Evolutionary conservation across 495 filamentous ascomycete species (phyloP).

Genomic region (Cercophora sp.): DNA sequence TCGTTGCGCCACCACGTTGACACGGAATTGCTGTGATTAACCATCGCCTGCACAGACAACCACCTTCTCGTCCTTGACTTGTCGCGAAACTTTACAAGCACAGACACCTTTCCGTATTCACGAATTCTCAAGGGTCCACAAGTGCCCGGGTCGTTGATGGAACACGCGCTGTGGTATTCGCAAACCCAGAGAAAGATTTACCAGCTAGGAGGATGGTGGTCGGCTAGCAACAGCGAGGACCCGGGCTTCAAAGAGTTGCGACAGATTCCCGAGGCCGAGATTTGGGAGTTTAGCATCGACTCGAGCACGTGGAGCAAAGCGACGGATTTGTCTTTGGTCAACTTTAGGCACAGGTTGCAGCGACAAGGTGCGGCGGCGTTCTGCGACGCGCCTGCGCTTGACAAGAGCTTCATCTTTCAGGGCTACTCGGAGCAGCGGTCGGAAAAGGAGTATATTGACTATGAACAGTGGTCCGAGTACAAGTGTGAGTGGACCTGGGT

Average conservation of each 20-base stretch:
- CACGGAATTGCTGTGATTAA: not conserved
- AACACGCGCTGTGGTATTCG: conserved; percentile 17
- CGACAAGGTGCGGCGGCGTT: conserved; percentile 10
- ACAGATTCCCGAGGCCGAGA: conserved; percentile 7
- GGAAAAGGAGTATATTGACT: conserved; percentile 11
- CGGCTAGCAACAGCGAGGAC: conserved; percentile 11
- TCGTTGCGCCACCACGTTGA: too few relatives aligned
- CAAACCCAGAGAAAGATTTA: conserved; percentile 9
- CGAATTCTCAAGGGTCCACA: conserved; percentile 9
- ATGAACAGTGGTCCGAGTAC: conserved; percentile 5
- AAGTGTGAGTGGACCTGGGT: not conserved
- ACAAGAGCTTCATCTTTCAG: conserved; percentile 16
- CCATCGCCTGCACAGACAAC: conserved; percentile 2
- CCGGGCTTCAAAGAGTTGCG: conserved; percentile 7
- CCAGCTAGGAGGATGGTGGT: conserved; percentile 19
- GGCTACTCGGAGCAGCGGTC: conserved; percentile 12
- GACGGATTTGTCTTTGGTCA: not conserved
- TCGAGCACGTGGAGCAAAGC: conserved; percentile 1
- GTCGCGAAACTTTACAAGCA: conserved; percentile 12
- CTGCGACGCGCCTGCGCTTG: conserved; percentile 10
- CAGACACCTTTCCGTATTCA: conserved; percentile 11
- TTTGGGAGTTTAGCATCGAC: conserved; percentile 17
- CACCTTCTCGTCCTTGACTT: conserved; percentile 15
- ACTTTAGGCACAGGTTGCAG: conserved; percentile 1
- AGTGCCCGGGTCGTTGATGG: conserved; percentile 13